Evolutionary conservation across 331 rosid genomes (phyloP), one percentile per base, ranked within the genome.

Genomic region (Erythrophleum ivorense): DNA sequence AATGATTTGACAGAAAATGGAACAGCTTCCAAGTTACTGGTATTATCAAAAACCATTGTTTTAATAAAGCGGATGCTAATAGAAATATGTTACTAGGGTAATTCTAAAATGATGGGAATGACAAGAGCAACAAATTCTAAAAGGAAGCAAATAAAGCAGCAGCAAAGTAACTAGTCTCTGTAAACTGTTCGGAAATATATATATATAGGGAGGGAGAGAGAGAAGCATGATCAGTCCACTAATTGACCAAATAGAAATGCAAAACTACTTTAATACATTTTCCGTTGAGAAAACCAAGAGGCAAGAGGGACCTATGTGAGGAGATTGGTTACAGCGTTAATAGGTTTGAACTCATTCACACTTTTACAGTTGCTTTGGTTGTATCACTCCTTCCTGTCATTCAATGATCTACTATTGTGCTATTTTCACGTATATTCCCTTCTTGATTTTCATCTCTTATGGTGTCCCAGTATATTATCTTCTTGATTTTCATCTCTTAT

Each of bases 351-450:
- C 50, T 31, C 41, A 13, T 15, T 64, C 48, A 34, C n/a, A 7
- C 24, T 3, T 49, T 18, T 18, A 66, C 31, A 36, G 49, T 38
- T 66, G 34, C 34, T 41, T 19, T 9, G 15, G n/a, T 41, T n/a
- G 34, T 43, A 68, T 9, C 73, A 41, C 16, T n/a, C 34, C 73
- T 18, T 41, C 53, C 33, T 9, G 53, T 15, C 53, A 43, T 41
- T 68, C 38, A 3, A 1, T 43, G 55, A 43, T 68, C 19, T 19
- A 21, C 12, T 43, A 43, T 43, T 43, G 53, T n/a, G 8, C 10
- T 31, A 68, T 43, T 68, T 68, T 49, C 74, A 68, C 10, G 74
- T 43, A 40, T 43, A 68, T 68, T 43, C 16, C 7, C 11, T n/a
- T n/a, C n/a, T n/a, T n/a, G n/a, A n/a, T n/a, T n/a, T n/a, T n/a